Evolutionary conservation across 306 rosid species (phyloP), one percentile per base, ranked within the genome.

Genomic region (Dalbergia cultrata): DNA sequence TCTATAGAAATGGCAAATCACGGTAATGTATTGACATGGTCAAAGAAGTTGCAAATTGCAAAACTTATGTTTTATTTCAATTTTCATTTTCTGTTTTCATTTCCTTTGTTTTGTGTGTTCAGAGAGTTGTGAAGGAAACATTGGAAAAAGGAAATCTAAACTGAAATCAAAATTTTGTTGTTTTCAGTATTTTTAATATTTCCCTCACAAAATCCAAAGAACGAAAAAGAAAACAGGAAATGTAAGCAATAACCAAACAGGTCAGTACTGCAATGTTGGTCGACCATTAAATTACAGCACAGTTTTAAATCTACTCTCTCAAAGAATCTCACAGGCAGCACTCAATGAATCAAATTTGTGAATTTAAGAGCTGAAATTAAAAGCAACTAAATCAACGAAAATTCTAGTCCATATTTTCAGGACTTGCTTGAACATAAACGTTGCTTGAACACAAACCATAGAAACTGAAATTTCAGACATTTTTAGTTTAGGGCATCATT

Each of bases 301-400:
- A 54, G 22, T 17, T 54, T 10, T 5, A n/a, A 54, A 6, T 21
- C 13, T 8, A 57, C 12, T 19, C 34, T 19, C 11, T 33, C 68
- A 33, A 34, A 33, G 12, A 62, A 62, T 63, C n/a, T 5, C 13
- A 50, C 14, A 17, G 57, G 13, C 6, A 35, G 14, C 21, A 34
- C 37, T 60, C 65, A 64, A 62, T 12, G n/a, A 12, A 63, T 12
- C 11, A 13, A n/a, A 53, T 4, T 16, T 53, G 9, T 53, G 18
- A 17, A 53, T 16, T 16, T 64, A 64, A 57, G 5, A 21, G 41
- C 58, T 75, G 11, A 76, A 76, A 33, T 70, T 70, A 8, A 41
- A 70, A 3, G 58, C 17, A 16, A 14, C 10, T 13, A 47, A 63
- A 7, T 4, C 7, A 18, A 31, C 14, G 1, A 14, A 6, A 41